phyloP scores from a whole-genome alignment of 257 asterid genomes.

The Capsicum pubescens region DNA sequence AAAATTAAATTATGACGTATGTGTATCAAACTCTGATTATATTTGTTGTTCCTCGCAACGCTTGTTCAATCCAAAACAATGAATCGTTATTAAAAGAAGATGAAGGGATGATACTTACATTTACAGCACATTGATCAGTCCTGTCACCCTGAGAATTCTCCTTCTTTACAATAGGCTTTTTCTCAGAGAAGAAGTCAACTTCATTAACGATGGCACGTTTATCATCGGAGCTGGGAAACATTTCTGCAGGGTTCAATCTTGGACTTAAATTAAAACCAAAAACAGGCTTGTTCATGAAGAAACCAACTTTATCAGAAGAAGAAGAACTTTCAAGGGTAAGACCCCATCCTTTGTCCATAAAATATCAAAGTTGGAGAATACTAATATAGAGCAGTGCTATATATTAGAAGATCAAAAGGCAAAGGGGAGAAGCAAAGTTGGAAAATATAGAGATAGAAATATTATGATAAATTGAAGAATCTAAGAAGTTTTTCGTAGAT shows the following conservation, averaged over 20 bases:
- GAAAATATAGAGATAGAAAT: not conserved
- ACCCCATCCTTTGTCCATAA: conserved; percentile 91
- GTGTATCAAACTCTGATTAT: not conserved
- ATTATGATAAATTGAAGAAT: conserved; percentile 35
- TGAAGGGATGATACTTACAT: conserved; percentile 53
- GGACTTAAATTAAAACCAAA: conserved; percentile 69
- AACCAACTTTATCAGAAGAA: conserved; percentile 44
- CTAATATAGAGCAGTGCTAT: not conserved
- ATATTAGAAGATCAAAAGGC: not conserved
- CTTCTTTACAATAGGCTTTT: conserved; percentile 53
- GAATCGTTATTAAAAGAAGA: too few species aligned
- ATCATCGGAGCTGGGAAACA: conserved; percentile 36
- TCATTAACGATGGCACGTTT: conserved; percentile 51
- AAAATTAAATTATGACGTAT: not conserved
- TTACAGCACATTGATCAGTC: conserved; percentile 36
- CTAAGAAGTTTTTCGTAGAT: conserved; percentile 60
- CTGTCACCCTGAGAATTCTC: conserved; percentile 45
- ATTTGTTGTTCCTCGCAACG: too few species aligned
- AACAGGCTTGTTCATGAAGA: conserved; percentile 57
- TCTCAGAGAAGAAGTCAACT: conserved; percentile 84
- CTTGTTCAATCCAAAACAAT: not conserved
- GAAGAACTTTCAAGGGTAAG: conserved; percentile 70
- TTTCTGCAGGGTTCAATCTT: conserved; percentile 31
- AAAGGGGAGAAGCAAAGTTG: not conserved
- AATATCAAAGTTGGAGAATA: not conserved